These are phyloP conservation scores for Jackrogersella minutella DNA, from an alignment of 495 filamentous ascomycete genomes.

Conservation along the genomic window DNA sequence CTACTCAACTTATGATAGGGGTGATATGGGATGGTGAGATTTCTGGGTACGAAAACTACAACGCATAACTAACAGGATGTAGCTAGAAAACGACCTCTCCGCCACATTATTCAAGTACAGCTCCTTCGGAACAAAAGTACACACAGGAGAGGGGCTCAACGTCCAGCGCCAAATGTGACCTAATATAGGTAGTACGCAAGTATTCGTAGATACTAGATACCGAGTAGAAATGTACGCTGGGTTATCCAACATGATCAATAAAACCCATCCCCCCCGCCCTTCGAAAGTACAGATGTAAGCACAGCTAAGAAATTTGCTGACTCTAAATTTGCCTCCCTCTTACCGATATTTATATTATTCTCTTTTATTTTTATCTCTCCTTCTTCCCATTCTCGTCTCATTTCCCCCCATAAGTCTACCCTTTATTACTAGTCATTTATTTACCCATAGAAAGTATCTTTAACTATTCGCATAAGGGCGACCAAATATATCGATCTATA, in stretches of 20 bases:
- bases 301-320: neutral
- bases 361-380: constrained; percentile 4
- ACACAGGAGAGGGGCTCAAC: neutral
- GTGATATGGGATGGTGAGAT: too few species aligned
- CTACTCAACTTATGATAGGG: neutral
- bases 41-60: neutral
- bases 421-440: neutral
- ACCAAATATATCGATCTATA: too few species aligned
- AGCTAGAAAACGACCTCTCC: neutral
- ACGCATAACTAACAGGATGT: neutral
- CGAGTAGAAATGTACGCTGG: constrained; percentile 5
- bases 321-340: constrained; percentile 1
- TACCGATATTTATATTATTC: too few species aligned
- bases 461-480: neutral
- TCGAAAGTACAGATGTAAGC: constrained; percentile 7
- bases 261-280: constrained; percentile 15
- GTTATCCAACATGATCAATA: constrained; percentile 20
- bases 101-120: constrained; percentile 1
- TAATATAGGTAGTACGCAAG: too few species aligned
- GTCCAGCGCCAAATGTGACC: constrained; percentile 16
- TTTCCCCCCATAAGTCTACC: neutral
- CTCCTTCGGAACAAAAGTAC: neutral
- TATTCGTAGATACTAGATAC: constrained; percentile 3
- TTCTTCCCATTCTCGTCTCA: neutral
- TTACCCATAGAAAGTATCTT: neutral